Percentiles rank a stretch among this genome's conserved stretches.
Evolutionary conservation across 768 basidiomycete genomes (phyloP).

Genomic region (Mycena haematopus): DNA sequence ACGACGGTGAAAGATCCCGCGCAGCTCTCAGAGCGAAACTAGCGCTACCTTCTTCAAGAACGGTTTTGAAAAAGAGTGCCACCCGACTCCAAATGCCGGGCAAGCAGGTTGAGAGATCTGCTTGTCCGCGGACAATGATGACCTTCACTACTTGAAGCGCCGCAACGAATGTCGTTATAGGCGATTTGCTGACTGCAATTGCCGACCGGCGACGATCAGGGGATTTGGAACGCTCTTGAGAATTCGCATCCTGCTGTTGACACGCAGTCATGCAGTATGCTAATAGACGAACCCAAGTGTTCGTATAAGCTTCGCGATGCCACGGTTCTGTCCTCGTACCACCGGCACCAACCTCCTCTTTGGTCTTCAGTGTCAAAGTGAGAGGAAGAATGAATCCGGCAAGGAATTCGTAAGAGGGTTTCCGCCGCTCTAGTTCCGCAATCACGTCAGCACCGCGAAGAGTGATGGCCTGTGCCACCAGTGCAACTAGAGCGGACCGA

Average conservation of each 20-base stretch:
- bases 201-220: constrained; percentile 43
- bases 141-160: constrained; percentile 73
- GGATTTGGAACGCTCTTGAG: constrained; percentile 53
- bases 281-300: constrained; percentile 69
- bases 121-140: constrained; percentile 66
- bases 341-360: constrained; percentile 48
- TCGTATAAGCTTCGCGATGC: constrained; percentile 52
- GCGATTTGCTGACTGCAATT: constrained; percentile 34
- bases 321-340: constrained; percentile 50
- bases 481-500: constrained; percentile 45
- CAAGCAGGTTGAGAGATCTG: constrained; percentile 59
- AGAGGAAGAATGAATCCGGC: constrained; percentile 70
- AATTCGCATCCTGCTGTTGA: constrained; percentile 39
- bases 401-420: constrained; percentile 66
- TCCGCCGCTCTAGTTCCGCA: constrained; percentile 59
- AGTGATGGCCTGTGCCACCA: constrained; percentile 53
- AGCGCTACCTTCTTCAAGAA: constrained; percentile 65
- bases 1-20: constrained; percentile 50
- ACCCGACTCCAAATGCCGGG: constrained; percentile 71
- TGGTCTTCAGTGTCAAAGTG: constrained; percentile 57
- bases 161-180: constrained; percentile 51
- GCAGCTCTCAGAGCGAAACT: constrained; percentile 55
- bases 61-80: constrained; percentile 54
- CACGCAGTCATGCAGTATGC: constrained; percentile 64
- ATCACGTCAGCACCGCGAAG: constrained; percentile 61